These are phyloP conservation scores for Penicillium oxalicum DNA, from an alignment of 2,329 filamentous ascomycete genomes.

Conservation along the genomic window DNA sequence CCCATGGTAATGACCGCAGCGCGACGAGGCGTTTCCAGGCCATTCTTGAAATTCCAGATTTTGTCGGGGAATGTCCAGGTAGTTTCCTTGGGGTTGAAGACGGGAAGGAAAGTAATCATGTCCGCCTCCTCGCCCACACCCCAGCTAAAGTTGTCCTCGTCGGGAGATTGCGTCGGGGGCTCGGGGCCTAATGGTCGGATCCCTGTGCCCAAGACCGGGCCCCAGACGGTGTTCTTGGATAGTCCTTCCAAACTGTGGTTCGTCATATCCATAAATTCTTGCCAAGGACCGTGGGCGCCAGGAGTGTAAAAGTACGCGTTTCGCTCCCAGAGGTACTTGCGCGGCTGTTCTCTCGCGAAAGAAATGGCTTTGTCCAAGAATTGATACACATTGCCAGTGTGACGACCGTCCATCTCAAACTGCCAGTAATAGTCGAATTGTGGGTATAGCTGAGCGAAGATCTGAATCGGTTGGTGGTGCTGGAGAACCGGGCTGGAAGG, in stretches of 20 bases:
- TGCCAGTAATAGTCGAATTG: constrained; percentile 65
- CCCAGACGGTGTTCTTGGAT: constrained; percentile 21
- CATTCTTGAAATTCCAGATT: constrained; percentile 18
- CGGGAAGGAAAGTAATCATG: constrained; percentile 18
- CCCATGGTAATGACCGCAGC: constrained; percentile 20
- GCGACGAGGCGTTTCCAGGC: constrained; percentile 15
- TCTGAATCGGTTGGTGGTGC: constrained; percentile 55
- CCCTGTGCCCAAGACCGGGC: constrained; percentile 17
- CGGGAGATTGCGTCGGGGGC: constrained; percentile 14
- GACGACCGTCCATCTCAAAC: constrained; percentile 64
- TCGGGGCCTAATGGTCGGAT: constrained; percentile 21
- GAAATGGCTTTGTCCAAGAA: constrained; percentile 61
- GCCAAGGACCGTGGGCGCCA: constrained; percentile 61
- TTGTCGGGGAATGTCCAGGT: constrained; percentile 17
- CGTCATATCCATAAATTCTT: constrained; percentile 63
- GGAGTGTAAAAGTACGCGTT: constrained; percentile 73
- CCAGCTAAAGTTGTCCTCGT: constrained; percentile 20
- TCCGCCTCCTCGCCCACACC: constrained; percentile 21
- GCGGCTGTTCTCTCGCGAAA: constrained; percentile 63
- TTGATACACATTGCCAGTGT: constrained; percentile 63
- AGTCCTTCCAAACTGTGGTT: constrained; percentile 28
- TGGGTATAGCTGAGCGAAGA: constrained; percentile 58
- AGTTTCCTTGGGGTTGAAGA: constrained; percentile 19
- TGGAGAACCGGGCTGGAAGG: constrained; percentile 22
- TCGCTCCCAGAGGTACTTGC: constrained; percentile 71